phyloP scores from a whole-genome alignment of 257 asterid genomes.

The Nicotiana obtusifolia region DNA sequence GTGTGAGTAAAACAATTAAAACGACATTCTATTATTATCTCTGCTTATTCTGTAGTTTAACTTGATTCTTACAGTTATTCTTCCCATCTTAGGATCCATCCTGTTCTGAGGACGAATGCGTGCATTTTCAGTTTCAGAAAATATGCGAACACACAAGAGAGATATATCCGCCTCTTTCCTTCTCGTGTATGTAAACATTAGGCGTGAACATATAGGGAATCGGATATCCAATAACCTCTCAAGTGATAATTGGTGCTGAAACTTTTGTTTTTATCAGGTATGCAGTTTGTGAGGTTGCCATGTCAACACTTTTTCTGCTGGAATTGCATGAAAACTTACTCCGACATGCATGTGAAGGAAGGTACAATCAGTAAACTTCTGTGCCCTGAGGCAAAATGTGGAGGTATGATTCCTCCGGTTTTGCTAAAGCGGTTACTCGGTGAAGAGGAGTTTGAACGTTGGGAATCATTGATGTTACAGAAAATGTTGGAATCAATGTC shows the following conservation, averaged over 20 bases:
- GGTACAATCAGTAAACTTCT: constrained; percentile 67
- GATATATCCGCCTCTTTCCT: not conserved
- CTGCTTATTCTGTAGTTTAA: not conserved
- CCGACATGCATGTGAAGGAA: constrained; percentile 67
- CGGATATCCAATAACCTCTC: not conserved
- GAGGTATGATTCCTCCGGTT: constrained; percentile 85
- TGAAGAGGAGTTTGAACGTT: constrained; percentile 61
- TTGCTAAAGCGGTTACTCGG: constrained; percentile 61
- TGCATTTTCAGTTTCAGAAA: not conserved
- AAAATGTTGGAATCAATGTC: constrained; percentile 79
- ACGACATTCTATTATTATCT: not conserved
- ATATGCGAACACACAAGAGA: not conserved
- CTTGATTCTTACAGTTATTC: not conserved
- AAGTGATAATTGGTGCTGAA: not conserved
- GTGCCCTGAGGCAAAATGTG: constrained; percentile 82
- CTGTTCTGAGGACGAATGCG: not conserved
- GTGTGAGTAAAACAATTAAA: not conserved
- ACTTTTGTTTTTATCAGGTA: constrained; percentile 39
- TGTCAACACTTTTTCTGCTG: constrained; percentile 79
- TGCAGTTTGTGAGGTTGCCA: constrained; percentile 68
- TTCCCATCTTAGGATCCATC: not conserved
- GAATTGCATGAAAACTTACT: constrained; percentile 66
- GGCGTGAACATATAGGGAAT: not conserved
- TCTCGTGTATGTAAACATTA: not conserved
- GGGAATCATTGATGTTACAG: constrained; percentile 72